Evolutionary conservation across 768 basidiomycete species (phyloP).

Genomic region (Polyporus arcularius): DNA sequence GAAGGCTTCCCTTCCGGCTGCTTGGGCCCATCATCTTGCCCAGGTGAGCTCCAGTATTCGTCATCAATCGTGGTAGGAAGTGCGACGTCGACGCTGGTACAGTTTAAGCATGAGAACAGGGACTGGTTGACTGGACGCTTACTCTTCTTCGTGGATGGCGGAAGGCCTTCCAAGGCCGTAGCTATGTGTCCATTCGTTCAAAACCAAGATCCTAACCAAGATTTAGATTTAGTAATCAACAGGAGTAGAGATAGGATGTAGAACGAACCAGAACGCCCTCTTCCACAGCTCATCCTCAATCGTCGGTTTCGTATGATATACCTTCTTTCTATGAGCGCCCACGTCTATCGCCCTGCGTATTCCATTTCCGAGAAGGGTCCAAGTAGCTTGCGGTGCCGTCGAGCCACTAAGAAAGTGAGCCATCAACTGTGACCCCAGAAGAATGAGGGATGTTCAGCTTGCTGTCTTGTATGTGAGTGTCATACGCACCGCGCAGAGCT

Average conservation of each 20-base stretch:
- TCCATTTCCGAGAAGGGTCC: conserved; percentile 43
- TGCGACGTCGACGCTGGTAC: conserved; percentile 63
- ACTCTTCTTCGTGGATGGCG: too few relatives aligned
- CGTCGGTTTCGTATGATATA: conserved; percentile 28
- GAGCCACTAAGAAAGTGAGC: conserved; percentile 47
- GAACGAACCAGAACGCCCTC: conserved; percentile 48
- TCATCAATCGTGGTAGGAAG: conserved; percentile 67
- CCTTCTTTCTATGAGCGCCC: conserved; percentile 46
- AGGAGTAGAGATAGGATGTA: too few relatives aligned
- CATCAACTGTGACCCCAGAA: conserved; percentile 40
- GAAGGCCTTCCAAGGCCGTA: too few relatives aligned
- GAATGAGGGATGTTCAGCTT: not conserved
- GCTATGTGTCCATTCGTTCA: too few relatives aligned
- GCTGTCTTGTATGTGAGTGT: not conserved
- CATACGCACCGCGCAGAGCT: conserved; percentile 48
- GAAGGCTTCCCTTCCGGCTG: conserved; percentile 63
- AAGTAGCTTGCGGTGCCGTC: conserved; percentile 37
- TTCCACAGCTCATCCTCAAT: conserved; percentile 52
- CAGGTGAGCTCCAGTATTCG: conserved; percentile 67
- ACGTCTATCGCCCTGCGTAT: conserved; percentile 56
- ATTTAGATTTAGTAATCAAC: too few relatives aligned
- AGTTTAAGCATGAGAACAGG: not conserved
- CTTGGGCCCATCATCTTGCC: conserved; percentile 49
- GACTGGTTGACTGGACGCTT: too few relatives aligned
- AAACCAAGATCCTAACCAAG: too few relatives aligned